These are phyloP conservation scores for Diaporthe sp. DNA, from an alignment of 2,329 filamentous ascomycete genomes.

Conservation along the genomic window DNA sequence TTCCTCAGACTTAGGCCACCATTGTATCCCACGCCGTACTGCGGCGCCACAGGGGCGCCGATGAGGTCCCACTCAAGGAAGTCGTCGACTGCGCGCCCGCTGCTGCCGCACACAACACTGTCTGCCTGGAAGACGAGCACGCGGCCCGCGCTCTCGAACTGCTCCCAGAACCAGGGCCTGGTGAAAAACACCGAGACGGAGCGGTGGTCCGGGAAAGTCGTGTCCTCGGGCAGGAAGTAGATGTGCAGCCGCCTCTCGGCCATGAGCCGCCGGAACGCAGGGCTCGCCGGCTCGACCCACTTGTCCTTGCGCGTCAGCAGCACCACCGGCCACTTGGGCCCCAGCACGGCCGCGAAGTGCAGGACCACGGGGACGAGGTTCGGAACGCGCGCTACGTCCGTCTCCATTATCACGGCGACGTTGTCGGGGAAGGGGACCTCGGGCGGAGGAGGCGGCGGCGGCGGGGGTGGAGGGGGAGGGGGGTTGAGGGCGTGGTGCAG, in stretches of 20 bases:
- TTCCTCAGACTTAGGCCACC: constrained; percentile 47
- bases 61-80: constrained; percentile 50
- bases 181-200: constrained; percentile 51
- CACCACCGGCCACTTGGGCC: constrained; percentile 55
- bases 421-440: constrained; percentile 27
- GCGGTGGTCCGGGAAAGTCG: constrained; percentile 45
- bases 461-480: constrained; percentile 23
- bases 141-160: constrained; percentile 46
- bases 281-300: constrained; percentile 40
- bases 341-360: constrained; percentile 48
- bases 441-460: constrained; percentile 25
- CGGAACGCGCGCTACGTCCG: constrained; percentile 56
- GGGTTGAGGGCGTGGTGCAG: constrained; percentile 31
- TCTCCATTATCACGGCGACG: constrained; percentile 42
- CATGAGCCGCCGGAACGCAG: constrained; percentile 50
- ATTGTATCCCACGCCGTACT: constrained; percentile 43
- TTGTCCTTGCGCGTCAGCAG: constrained; percentile 51
- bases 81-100: constrained; percentile 44
- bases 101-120: constrained; percentile 48
- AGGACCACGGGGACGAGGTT: constrained; percentile 45
- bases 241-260: constrained; percentile 47
- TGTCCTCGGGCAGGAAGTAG: constrained; percentile 48
- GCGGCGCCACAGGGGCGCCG: constrained; percentile 43
- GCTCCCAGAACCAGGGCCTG: constrained; percentile 49
- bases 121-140: constrained; percentile 53